These are phyloP conservation scores for Epichloe typhina DNA, from an alignment of 2,329 filamentous ascomycete species.

Conservation along the genomic window DNA sequence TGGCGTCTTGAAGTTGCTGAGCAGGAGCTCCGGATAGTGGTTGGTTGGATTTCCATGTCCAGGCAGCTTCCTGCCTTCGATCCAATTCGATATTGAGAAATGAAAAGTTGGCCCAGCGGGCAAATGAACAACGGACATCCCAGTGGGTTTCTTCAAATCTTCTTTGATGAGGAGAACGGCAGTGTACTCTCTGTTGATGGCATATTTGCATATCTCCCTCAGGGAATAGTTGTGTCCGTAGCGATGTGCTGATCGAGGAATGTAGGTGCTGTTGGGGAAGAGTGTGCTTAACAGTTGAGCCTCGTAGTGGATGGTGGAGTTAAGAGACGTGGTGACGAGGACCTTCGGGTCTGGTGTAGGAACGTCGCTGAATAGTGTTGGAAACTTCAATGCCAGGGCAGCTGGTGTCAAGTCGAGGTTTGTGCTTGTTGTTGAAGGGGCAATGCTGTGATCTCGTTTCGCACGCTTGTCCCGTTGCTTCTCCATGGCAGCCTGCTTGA, in stretches of 20 bases:
- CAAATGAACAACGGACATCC: constrained; percentile 72
- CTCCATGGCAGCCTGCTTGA: constrained; percentile 27
- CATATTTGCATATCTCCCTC: constrained; percentile 79
- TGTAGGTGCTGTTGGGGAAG: constrained; percentile 79
- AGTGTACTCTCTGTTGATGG: constrained; percentile 69
- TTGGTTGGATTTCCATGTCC: constrained; percentile 82
- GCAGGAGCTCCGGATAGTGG: constrained; percentile 77
- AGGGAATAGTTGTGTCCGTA: constrained; percentile 86
- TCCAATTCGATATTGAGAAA: constrained; percentile 81
- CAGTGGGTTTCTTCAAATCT: constrained; percentile 73
- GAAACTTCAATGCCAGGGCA: constrained; percentile 47
- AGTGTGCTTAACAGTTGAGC: constrained; percentile 65
- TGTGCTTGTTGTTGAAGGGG: constrained; percentile 48
- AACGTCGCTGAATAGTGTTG: constrained; percentile 46
- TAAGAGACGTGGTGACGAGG: constrained; percentile 80
- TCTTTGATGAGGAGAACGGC: constrained; percentile 77
- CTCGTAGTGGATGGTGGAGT: constrained; percentile 76
- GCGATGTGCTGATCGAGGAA: constrained; percentile 70
- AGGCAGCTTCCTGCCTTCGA: constrained; percentile 74
- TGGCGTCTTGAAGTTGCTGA: constrained; percentile 92
- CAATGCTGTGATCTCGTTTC: constrained; percentile 35
- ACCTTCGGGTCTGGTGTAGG: constrained; percentile 62
- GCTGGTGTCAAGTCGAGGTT: constrained; percentile 51
- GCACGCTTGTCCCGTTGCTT: constrained; percentile 32
- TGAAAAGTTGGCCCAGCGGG: constrained; percentile 83